Evolutionary conservation across 768 basidiomycete genomes (phyloP).

Genomic region (Fistulinella prunicolor): DNA sequence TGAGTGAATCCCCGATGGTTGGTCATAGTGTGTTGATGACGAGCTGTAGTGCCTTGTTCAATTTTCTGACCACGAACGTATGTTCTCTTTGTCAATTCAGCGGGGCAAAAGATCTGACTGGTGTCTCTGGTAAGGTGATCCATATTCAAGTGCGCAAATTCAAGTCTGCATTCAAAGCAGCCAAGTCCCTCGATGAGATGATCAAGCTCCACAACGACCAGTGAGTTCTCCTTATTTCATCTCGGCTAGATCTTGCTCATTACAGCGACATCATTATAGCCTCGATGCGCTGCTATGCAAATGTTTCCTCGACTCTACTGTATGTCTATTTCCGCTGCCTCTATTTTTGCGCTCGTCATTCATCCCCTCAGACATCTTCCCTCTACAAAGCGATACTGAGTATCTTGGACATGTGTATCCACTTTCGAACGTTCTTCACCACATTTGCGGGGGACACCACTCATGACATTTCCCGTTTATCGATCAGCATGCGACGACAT

Average conservation of each 20-base stretch:
- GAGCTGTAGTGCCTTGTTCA: slow-evolving; percentile 53
- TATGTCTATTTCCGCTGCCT: slow-evolving; percentile 27
- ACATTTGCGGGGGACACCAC: slow-evolving; percentile 60
- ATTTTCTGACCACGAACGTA: slow-evolving; percentile 74
- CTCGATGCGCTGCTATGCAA: slow-evolving; percentile 57
- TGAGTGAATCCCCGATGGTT: slow-evolving; percentile 36
- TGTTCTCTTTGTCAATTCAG: slow-evolving; percentile 16
- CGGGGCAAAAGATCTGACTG: neutral
- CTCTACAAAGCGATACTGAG: slow-evolving; percentile 64
- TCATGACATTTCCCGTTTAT: slow-evolving; percentile 51
- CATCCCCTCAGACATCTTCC: slow-evolving; percentile 50
- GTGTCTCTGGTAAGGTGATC: slow-evolving; percentile 50
- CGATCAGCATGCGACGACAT: slow-evolving; percentile 53
- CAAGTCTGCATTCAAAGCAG: slow-evolving; percentile 49
- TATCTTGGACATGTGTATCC: slow-evolving; percentile 70
- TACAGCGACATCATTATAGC: slow-evolving; percentile 33
- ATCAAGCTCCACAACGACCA: slow-evolving; percentile 65
- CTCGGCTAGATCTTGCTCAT: neutral
- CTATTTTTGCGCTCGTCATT: neutral
- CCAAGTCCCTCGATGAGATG: slow-evolving; percentile 73
- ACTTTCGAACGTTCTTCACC: slow-evolving; percentile 64
- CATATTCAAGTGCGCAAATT: slow-evolving; percentile 61
- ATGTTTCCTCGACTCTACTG: slow-evolving; percentile 64
- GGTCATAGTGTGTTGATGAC: neutral
- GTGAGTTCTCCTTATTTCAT: slow-evolving; percentile 39